A percentile compares a stretch with the other conserved stretches of the same genome.
These are phyloP conservation scores for Saccharomyces mikatae DNA, from an alignment of 805 yeast species.

Conservation along the genomic window DNA sequence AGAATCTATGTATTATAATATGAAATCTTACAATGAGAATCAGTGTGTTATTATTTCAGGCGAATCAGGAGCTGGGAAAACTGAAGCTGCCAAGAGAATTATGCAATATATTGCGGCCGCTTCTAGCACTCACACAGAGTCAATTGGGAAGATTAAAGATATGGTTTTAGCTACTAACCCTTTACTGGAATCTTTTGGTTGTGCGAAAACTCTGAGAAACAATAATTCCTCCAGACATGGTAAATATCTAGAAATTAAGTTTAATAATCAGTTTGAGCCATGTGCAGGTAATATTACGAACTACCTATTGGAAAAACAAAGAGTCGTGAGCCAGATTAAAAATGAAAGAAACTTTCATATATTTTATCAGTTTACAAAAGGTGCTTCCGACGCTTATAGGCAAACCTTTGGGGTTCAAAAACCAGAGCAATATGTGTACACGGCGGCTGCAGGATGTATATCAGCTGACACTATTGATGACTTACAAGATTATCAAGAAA, in stretches of 20 bases:
- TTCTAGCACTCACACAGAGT: slow-evolving; percentile 45
- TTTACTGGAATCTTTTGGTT: slow-evolving; percentile 94
- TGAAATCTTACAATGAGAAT: slow-evolving; percentile 84
- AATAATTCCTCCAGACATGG: slow-evolving; percentile 96
- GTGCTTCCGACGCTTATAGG: slow-evolving; percentile 74
- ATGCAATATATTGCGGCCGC: slow-evolving; percentile 92
- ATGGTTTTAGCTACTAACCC: slow-evolving; percentile 97
- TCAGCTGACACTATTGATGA: slow-evolving; percentile 81
- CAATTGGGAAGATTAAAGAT: slow-evolving; percentile 78
- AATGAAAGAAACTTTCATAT: slow-evolving; percentile 92
- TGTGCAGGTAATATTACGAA: slow-evolving; percentile 91
- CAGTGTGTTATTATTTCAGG: slow-evolving; percentile 96
- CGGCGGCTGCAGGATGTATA: slow-evolving; percentile 75
- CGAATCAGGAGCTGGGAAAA: slow-evolving; percentile 94
- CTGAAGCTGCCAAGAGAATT: slow-evolving; percentile 92
- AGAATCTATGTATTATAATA: slow-evolving; percentile 86
- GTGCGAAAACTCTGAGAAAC: slow-evolving; percentile 94
- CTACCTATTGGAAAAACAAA: slow-evolving; percentile 80
- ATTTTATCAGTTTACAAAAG: slow-evolving; percentile 86
- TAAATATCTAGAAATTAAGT: slow-evolving; percentile 81
- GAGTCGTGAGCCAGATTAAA: slow-evolving; percentile 84
- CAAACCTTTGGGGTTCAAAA: slow-evolving; percentile 78
- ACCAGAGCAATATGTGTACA: slow-evolving; percentile 84
- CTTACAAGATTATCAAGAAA: slow-evolving; percentile 62
- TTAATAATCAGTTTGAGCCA: slow-evolving; percentile 73